Percentiles rank a stretch among this genome's conserved stretches.
Conservation (phyloP, 73 alveolate genomes). For the Durusdinium trenchii region DNA sequence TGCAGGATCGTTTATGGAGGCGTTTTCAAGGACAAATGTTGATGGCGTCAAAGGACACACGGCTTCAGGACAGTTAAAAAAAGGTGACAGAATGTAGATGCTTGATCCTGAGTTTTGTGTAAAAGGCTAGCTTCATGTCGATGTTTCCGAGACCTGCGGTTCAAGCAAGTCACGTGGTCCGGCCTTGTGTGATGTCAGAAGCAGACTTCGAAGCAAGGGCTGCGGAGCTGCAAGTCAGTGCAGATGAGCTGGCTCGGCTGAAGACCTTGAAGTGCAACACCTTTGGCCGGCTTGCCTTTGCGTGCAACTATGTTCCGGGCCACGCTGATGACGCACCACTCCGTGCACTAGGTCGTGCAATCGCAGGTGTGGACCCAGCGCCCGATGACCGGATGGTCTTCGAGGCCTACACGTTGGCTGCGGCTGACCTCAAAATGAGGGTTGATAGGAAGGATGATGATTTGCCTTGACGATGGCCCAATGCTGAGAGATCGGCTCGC, state of each 20-base stretch:
- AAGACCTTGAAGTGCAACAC: background rate
- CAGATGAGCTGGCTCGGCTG: background rate
- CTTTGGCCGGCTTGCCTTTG: background rate
- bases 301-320: background rate
- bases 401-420: slow-evolving; percentile 20
- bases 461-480: background rate
- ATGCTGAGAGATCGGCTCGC: background rate
- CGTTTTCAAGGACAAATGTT: too few species aligned
- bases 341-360: background rate
- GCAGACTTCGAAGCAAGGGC: background rate
- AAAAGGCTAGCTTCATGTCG: background rate
- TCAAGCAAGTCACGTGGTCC: background rate
- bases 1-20: too few species aligned
- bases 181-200: background rate
- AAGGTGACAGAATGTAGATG: background rate
- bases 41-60: too few species aligned
- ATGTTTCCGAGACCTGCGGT: background rate
- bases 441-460: slow-evolving; percentile 23
- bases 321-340: background rate
- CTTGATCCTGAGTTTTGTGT: background rate
- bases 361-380: background rate
- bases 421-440: background rate
- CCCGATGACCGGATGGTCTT: slow-evolving; percentile 4
- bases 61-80: too few species aligned
- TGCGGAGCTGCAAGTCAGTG: background rate